phyloP scores from a whole-genome alignment of 352 stramenopile genomes.

The Thraustochytrium sp. region DNA sequence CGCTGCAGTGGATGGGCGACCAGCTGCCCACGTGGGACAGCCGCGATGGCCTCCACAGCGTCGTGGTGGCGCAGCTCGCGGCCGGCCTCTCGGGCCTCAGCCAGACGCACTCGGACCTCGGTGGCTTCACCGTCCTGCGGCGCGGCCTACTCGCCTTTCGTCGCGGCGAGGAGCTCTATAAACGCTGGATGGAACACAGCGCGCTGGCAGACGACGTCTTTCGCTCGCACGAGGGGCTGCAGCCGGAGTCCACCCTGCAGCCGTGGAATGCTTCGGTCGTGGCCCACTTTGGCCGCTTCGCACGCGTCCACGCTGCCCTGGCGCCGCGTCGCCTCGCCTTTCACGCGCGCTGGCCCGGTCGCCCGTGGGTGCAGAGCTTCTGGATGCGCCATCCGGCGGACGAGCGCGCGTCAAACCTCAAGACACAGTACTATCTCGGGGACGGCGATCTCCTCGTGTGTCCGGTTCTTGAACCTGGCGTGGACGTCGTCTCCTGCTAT shows the following conservation, averaged over 20 bases:
- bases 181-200: conserved; percentile 27
- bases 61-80: conserved; percentile 48
- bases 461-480: background rate
- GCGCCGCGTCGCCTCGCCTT: background rate
- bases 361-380: background rate
- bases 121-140: conserved; percentile 51
- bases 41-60: conserved; percentile 52
- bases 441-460: background rate
- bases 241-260: background rate
- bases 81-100: conserved; percentile 49
- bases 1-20: conserved; percentile 55
- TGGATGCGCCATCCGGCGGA: background rate
- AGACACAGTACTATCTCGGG: conserved; percentile 5
- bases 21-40: conserved; percentile 53
- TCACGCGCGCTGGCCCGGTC: background rate
- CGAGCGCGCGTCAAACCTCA: background rate
- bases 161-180: background rate
- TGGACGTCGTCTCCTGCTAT: background rate
- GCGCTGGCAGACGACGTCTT: conserved; percentile 9
- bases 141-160: background rate
- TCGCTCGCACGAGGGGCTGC: conserved; percentile 12
- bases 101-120: conserved; percentile 55
- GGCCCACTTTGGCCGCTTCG: background rate
- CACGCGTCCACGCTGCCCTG: background rate
- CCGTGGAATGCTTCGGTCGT: background rate